Base-by-base conservation (phyloP, 2,329 filamentous ascomycete genomes). In the Alternaria postmessia region DNA sequence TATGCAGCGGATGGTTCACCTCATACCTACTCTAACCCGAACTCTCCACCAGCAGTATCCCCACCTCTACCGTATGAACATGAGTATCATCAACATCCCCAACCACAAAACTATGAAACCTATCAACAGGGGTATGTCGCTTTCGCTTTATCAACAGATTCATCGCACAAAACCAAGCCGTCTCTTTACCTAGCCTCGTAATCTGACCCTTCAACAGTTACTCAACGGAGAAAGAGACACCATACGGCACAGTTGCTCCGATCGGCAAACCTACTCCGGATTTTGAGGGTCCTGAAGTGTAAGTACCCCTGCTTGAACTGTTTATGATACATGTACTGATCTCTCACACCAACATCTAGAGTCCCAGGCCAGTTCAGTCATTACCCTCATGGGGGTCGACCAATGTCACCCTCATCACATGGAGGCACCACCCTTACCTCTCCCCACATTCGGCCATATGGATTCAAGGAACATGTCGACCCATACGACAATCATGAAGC, bases 381-480 rank as follows among this genome's bases (percentile, higher is more conserved):
- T 16, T 66, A 70, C 53, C 58, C 64, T 12, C 58, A 65, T 49
- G 59, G 53, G 7, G 48, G 51, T 16, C 58, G 65, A 16, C 60
- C 64, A 4, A 57, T 67, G 22, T 69, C 67, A 32, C 61, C 62
- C 22, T 63, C 62, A 5, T 69, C 70, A 7, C 54, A 67, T 34
- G 67, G 65, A 32, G 66, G 61, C 22, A 66, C 61, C 4, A 62
- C 64, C 32, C 36, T 66, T 16, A 63, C 42, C 12, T 71, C 67
- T 16, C 67, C 64, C 42, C 61, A 67, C 18, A 36, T 64, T 6
- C 61, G 66, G 34, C 63, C 65, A 8, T 72, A 68, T 38, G 64
- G 63, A 2, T 70, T 72, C 57, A 71, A 70, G 39, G 69, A 72
- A 44, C 68, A 72, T 44, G 67, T 71, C 16, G 66, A 69, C 41